phyloP scores from a whole-genome alignment of 2,329 filamentous ascomycete genomes.

The Alternaria viburni region DNA sequence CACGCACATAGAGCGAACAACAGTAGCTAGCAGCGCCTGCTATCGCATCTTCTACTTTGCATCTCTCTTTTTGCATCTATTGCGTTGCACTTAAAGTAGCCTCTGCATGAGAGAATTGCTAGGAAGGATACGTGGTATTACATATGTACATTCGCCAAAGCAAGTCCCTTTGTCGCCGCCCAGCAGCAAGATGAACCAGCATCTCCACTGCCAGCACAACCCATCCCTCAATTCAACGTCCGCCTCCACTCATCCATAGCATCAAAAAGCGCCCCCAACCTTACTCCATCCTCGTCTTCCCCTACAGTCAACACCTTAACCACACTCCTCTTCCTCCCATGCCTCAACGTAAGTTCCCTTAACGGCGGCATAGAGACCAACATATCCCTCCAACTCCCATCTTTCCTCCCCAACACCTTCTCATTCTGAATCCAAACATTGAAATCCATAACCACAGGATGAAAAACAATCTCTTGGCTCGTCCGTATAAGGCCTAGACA shows the following conservation, averaged over 20 bases:
- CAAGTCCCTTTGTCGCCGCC: background rate
- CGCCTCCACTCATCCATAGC: conserved; percentile 14
- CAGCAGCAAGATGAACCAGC: background rate
- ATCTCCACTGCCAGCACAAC: background rate
- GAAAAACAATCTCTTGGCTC: conserved; percentile 19
- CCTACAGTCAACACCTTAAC: conserved; percentile 5
- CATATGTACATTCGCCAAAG: background rate
- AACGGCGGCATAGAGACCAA: conserved; percentile 19
- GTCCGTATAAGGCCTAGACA: conserved; percentile 16
- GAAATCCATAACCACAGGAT: conserved; percentile 12
- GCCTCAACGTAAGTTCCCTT: conserved; percentile 11
- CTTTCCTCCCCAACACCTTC: background rate
- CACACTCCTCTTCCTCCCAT: conserved; percentile 4
- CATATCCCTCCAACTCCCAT: conserved; percentile 12
- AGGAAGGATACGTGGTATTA: background rate
- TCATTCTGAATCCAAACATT: conserved; percentile 1
- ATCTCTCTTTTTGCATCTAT: background rate
- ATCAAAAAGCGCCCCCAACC: conserved; percentile 14
- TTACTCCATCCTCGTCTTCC: conserved; percentile 7
- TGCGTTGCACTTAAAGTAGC: background rate
- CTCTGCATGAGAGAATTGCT: background rate
- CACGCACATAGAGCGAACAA: background rate
- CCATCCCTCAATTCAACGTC: background rate
- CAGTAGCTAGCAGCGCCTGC: background rate
- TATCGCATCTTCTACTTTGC: background rate